Base-by-base conservation (phyloP, 306 rosid genomes). In the Carpinus viminea region DNA sequence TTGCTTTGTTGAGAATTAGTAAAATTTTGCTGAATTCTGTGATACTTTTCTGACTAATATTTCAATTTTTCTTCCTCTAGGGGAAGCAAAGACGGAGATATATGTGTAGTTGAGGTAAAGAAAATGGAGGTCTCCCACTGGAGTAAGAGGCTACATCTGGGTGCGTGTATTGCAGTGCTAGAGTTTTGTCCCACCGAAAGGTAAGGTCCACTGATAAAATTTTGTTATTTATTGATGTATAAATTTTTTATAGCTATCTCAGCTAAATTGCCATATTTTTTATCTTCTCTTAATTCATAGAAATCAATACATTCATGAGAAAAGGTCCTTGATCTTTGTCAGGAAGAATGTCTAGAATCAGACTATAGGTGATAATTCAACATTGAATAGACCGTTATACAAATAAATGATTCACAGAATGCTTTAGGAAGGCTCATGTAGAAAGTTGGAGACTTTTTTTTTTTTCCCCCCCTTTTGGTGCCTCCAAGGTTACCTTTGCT, bases 11-110 rank as follows among this genome's bases (percentile, higher is more conserved):
- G 65, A 24, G 28, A 11, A 9, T 24, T 9, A 59, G 36, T 59
- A 24, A 4, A 59, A 12, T 24, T 59, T 64, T 64, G n/a, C 46
- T 13, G 70, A 34, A 34, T 17, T 64, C 31, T 2, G 16, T 1
- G 12, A 34, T 31, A 12, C 12, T 26, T 62, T 31, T 34, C 41
- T 16, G 7, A 31, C 10, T 18, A 66, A 41, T 38, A 72, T 15
- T 59, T 61, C 21, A 13, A 18, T 57, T 45, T 78, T 62, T n/a
- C 57, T 20, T 73, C 41, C 78, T 88, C 6, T 26, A 95, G 98
- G 81, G 98, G 89, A 45, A 92, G 98, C 89, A 92, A 91, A 83
- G 98, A 95, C 73, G 98, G 98, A 79, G 98, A 95, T 77, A 36
- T 95, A 54, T 89, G 95, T 53, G 96, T 90, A 41, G 97, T 87